Base-by-base conservation (phyloP, 179 eudicot species). In the Camellia oleifera region DNA sequence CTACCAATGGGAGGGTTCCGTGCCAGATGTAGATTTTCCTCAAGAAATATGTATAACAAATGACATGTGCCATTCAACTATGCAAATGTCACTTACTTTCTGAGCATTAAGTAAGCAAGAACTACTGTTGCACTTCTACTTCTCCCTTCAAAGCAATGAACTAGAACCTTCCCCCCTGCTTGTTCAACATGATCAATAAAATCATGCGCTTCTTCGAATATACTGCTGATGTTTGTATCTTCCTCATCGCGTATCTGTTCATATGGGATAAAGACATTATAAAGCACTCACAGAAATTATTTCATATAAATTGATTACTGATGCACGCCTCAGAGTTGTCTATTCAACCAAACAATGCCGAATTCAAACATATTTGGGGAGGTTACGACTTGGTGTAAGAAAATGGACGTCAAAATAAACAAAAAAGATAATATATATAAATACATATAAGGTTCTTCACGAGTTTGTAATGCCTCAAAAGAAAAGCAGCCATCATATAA, bases 111-210 rank as follows among this genome's bases (percentile, higher is more conserved):
- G 84, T 91, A 97, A 72, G 98, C 98, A 78, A 97, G 89, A 79
- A 97, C 96, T 72, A 92, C 81, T 48, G 98, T 94, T 23, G 98
- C 98, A 76, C 99, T 97, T 85, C 99, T 87, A 82, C 99, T 97
- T 87, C 92, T 93, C 83, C 99, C 99, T 91, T 97, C 99, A 76
- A 97, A 97, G 90, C 99, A 97, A 82, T 97, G 99, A 78, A 97
- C 99, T 86, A 97, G 83, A 81, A 94, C 97, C 88, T 94, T 94
- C 67, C 97, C 98, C 26, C 92, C 89, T 64, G 79, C 75, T 80
- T 85, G 85, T 77, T 92, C 98, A 32, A 97, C 95, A 65, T 82
- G 86, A 72, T 93, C 92, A 60, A 97, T 87, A 77, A 90, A 97
- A 74, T 88, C 90, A 80, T 93, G 94, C 7, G 94, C 97, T 80